Conservation (phyloP, 1,284 basidiomycete species). For the Ceratobasidium sp. region DNA sequence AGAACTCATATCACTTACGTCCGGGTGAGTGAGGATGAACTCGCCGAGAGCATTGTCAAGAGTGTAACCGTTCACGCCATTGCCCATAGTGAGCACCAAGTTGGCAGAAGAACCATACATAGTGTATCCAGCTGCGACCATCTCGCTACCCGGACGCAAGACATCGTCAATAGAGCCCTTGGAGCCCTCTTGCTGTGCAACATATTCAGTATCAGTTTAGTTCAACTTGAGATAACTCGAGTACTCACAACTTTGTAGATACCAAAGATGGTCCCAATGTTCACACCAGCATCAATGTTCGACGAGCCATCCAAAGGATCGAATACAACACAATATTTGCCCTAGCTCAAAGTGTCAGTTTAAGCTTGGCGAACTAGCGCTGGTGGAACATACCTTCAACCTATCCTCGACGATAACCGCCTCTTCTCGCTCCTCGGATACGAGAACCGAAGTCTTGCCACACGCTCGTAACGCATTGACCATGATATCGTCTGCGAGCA, state of each 20-base stretch:
- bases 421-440: constrained; percentile 95
- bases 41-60: constrained; percentile 95
- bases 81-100: constrained; percentile 92
- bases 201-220: constrained; percentile 27
- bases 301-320: constrained; percentile 98
- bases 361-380: constrained; percentile 39
- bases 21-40: constrained; percentile 98
- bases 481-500: constrained; percentile 99
- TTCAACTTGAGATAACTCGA: too few species aligned
- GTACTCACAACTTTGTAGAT: constrained; percentile 88
- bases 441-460: constrained; percentile 94
- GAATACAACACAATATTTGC: constrained; percentile 96
- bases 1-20: constrained; percentile 60
- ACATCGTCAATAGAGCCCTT: constrained; percentile 85
- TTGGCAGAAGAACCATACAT: constrained; percentile 99
- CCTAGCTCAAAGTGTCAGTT: constrained; percentile 48
- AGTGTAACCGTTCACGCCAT: constrained; percentile 98
- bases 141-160: constrained; percentile 91
- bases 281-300: constrained; percentile 99
- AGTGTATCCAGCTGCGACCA: constrained; percentile 97
- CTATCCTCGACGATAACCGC: constrained; percentile 87
- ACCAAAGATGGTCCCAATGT: constrained; percentile 99
- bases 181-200: constrained; percentile 71
- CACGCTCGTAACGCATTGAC: constrained; percentile 92
- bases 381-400: constrained; percentile 56